Evolutionary conservation across 441 rosid genomes (phyloP).

Genomic region (Erodium moschatum): DNA sequence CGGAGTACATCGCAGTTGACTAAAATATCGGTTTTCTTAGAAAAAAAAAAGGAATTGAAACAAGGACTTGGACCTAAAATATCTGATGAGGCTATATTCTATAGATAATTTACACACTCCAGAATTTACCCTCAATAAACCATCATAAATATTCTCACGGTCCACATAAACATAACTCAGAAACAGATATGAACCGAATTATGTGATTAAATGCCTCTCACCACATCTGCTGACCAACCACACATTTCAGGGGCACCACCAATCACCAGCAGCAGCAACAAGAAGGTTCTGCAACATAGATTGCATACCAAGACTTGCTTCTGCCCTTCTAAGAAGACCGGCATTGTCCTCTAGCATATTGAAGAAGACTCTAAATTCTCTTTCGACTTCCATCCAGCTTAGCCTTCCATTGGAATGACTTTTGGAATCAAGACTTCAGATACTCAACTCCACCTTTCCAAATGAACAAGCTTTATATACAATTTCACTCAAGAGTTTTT

Average conservation of each 20-base stretch:
- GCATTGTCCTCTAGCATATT: constrained; percentile 19
- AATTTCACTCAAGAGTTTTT: background rate
- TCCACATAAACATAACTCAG: background rate
- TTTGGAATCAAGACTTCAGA: background rate
- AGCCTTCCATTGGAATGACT: background rate
- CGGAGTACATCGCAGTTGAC: no score
- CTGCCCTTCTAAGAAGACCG: constrained; percentile 25
- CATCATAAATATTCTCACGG: background rate
- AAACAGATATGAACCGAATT: background rate
- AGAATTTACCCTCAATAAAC: background rate
- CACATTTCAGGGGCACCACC: constrained; percentile 31
- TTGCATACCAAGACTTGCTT: constrained; percentile 26
- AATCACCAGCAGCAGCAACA: constrained; percentile 35
- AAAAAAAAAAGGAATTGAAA: no score
- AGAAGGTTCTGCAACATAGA: constrained; percentile 32
- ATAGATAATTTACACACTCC: background rate
- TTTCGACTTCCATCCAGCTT: background rate
- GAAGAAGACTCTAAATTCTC: constrained; percentile 27
- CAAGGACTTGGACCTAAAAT: background rate
- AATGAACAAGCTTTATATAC: background rate
- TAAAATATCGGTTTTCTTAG: no score
- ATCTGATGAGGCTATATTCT: background rate
- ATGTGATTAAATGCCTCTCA: constrained; percentile 38
- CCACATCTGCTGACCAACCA: constrained; percentile 35
- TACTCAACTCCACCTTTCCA: background rate